Evolutionary conservation across 805 yeast genomes (phyloP).

Genomic region (Lachancea fermentati): DNA sequence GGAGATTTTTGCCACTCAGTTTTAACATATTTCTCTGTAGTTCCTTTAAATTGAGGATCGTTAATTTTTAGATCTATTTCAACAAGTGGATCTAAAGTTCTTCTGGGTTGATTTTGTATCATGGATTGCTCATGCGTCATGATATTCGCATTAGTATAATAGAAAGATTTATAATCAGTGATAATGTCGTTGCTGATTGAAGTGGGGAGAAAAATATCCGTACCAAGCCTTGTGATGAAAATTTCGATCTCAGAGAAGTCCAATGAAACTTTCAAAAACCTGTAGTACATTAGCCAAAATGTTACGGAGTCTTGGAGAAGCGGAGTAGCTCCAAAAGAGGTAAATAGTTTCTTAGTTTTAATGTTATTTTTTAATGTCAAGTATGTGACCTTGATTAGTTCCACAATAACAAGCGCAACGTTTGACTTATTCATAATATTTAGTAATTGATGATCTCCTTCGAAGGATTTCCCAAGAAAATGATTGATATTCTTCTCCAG

Average conservation of each 20-base stretch:
- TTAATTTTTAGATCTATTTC: slow-evolving; percentile 26
- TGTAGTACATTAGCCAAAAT: slow-evolving; percentile 56
- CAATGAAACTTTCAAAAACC: slow-evolving; percentile 43
- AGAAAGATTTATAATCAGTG: slow-evolving; percentile 31
- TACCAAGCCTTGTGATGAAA: slow-evolving; percentile 42
- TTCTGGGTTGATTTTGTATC: slow-evolving; percentile 13
- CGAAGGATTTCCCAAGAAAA: slow-evolving; percentile 20
- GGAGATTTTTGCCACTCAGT: slow-evolving; percentile 23
- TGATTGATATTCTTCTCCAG: slow-evolving; percentile 21
- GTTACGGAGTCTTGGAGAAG: slow-evolving; percentile 36
- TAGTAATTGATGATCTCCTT: slow-evolving; percentile 23
- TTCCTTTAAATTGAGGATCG: slow-evolving; percentile 26
- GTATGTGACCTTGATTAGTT: slow-evolving; percentile 32
- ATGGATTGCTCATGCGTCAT: slow-evolving; percentile 23
- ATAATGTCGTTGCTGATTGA: slow-evolving; percentile 40
- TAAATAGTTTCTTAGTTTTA: slow-evolving; percentile 31
- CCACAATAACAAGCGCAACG: slow-evolving; percentile 35
- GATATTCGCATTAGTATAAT: slow-evolving; percentile 33
- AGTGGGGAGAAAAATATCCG: slow-evolving; percentile 44
- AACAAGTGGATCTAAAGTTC: slow-evolving; percentile 23
- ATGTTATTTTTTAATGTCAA: slow-evolving; percentile 25
- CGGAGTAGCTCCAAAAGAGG: slow-evolving; percentile 22
- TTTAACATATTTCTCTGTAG: slow-evolving; percentile 7
- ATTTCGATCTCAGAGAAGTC: slow-evolving; percentile 42
- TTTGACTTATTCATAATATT: slow-evolving; percentile 38